Evolutionary conservation across 2,329 filamentous ascomycete genomes (phyloP), one percentile per base, ranked within the genome.

Genomic region (Curvularia hawaiiensis): DNA sequence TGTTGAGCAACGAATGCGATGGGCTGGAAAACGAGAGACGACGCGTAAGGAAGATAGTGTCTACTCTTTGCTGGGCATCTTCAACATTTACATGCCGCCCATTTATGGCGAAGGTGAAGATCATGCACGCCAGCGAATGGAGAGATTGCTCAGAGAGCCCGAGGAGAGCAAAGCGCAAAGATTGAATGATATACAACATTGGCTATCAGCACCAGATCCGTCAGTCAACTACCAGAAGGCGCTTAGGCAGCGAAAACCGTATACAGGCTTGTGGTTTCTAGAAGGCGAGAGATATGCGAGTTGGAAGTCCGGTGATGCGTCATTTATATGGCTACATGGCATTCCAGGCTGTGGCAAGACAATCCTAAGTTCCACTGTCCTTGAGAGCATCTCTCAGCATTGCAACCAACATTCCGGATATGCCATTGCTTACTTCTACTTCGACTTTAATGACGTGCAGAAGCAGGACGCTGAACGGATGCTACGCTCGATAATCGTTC

Each of bases 271-370:
- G 18, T 79, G 77, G 76, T 60, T 79, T n/a, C 62, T 79, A 10
- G 22, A 72, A 31, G 41, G 60, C 6, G 55, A 52, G 24, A 22
- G 55, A 11, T 79, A 73, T 56, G 22, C 24, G 0, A 48, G 45
- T 16, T 79, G 76, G 77, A 77, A 71, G 55, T 61, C 33, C 2
- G 48, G 52, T 16, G 28, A 47, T 18, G 63, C 62, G 20, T 76
- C 72, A 3, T 67, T 67, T 51, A 55, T 79, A 1, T 80, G 75
- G 76, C 65, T 79, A 10, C 55, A 77, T 60, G 75, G 78, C 3
- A 78, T 77, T 44, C 69, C 75, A 12, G 78, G 78, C 40, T 79
- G 77, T 48, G 78, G 79, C 7, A 80, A 80, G 58, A 79, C 76
- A 1, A 66, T 79, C 54, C 66, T 79, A 1, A 74, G 70, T 58